Conservation (phyloP, 192 early-diverging fungal species). For the Mortierella hygrophila region DNA sequence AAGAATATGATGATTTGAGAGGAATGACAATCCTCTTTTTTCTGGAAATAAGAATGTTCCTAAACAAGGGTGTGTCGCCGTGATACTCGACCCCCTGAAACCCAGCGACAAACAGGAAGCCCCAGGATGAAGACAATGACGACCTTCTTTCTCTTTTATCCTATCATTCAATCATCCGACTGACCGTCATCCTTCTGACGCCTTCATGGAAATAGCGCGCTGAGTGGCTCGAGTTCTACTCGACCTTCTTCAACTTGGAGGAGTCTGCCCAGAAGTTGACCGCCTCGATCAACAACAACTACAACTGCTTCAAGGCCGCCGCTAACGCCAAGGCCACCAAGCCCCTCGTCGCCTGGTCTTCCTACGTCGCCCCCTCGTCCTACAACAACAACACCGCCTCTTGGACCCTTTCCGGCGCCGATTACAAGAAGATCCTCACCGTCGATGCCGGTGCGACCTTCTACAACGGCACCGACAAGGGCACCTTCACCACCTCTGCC, state of each 20-base stretch:
- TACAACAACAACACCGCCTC: slow-evolving; percentile 80
- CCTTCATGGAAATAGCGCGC: slow-evolving; percentile 61
- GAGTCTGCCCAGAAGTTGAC: slow-evolving; percentile 62
- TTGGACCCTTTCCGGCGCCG: slow-evolving; percentile 71
- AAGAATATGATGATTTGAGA: too few relatives aligned
- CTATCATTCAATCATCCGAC: slow-evolving; percentile 24
- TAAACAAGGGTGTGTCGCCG: too few relatives aligned
- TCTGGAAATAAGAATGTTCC: too few relatives aligned
- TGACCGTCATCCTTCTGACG: neutral
- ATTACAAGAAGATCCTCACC: slow-evolving; percentile 73
- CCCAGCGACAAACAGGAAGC: too few relatives aligned
- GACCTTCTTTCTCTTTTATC: slow-evolving; percentile 49
- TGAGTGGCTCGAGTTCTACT: slow-evolving; percentile 72
- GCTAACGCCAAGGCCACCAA: slow-evolving; percentile 38
- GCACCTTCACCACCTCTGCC: slow-evolving; percentile 54
- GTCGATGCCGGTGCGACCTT: slow-evolving; percentile 77
- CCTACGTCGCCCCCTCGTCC: slow-evolving; percentile 66
- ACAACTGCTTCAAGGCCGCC: slow-evolving; percentile 65
- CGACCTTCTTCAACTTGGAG: slow-evolving; percentile 76
- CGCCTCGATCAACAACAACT: slow-evolving; percentile 66
- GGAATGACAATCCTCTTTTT: too few relatives aligned
- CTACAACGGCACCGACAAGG: slow-evolving; percentile 60
- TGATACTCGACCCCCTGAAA: too few relatives aligned
- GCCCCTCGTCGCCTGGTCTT: slow-evolving; percentile 77
- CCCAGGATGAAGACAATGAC: slow-evolving; percentile 59